Base-by-base conservation (phyloP, 768 basidiomycete species). In the Suillus ampliporus region DNA sequence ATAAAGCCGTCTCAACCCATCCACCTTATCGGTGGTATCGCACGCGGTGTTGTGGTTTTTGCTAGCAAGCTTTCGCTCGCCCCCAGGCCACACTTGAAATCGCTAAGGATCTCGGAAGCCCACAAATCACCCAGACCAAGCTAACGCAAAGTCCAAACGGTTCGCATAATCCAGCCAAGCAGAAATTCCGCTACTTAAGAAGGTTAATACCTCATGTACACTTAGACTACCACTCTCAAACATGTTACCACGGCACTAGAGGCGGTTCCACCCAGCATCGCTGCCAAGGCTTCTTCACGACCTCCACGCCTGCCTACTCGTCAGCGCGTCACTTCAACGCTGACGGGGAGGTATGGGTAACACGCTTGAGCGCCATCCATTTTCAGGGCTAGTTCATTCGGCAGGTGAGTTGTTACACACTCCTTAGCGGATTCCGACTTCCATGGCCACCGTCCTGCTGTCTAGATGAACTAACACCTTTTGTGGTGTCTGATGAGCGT, bases 341-440 rank as follows among this genome's bases (percentile, higher is more conserved):
- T 83, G 83, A 88, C 84, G 86, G 89, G 80, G 86, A 87, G 86
- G 89, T 90, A 86, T 90, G 86, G 89, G 89, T 89, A 86, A 84
- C 84, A 88, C 85, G 83, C 87, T 89, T 89, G 84, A 90, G 89
- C 88, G 88, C 89, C 89, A 90, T 90, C 89, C 88, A 89, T 90
- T 90, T 90, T 90, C 86, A 89, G 87, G 89, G 89, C 88, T 88
- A 89, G 88, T 89, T 89, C 85, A 88, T 91, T 91, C 87, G 86
- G 89, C 89, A 89, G 89, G 88, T 90, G 87, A 90, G 88, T 89
- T 89, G 87, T 89, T 88, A 88, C 87, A 89, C 87, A 89, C 86
- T 89, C 87, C 88, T 89, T 89, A 89, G 88, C 86, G 86, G 88
- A 78, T 89, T 89, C 85, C 83, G 86, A 89, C 88, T 89, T 89